phyloP scores from a whole-genome alignment of 2,329 filamentous ascomycete species.

The Venturia carpophila region DNA sequence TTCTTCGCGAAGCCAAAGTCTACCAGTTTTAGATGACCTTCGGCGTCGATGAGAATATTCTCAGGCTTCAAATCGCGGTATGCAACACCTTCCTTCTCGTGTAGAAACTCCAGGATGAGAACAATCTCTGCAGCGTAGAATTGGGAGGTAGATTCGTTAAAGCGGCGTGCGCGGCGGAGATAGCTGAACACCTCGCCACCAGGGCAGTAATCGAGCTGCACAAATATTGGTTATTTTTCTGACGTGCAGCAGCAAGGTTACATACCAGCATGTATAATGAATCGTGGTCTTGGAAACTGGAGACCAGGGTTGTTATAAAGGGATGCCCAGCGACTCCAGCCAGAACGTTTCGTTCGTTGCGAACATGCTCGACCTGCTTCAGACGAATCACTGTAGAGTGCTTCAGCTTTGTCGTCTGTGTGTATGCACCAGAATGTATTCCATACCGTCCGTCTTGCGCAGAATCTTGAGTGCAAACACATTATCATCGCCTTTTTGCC shows the following conservation, averaged over 20 bases:
- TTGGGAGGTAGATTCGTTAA: constrained; percentile 68
- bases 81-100: constrained; percentile 71
- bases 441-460: constrained; percentile 48
- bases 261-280: constrained; percentile 68
- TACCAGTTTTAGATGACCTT: constrained; percentile 74
- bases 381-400: constrained; percentile 58
- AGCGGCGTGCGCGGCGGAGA: constrained; percentile 66
- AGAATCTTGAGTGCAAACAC: constrained; percentile 80
- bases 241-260: constrained; percentile 17
- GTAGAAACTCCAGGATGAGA: constrained; percentile 70
- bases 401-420: not conserved
- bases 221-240: constrained; percentile 22
- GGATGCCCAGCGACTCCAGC: constrained; percentile 71
- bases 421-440: not conserved
- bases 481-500: constrained; percentile 47
- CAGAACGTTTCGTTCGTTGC: constrained; percentile 72
- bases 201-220: constrained; percentile 66
- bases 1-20: constrained; percentile 83
- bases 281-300: constrained; percentile 71
- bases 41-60: constrained; percentile 68
- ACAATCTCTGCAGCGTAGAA: constrained; percentile 84
- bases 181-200: constrained; percentile 82
- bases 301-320: constrained; percentile 72
- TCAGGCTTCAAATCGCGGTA: constrained; percentile 79
- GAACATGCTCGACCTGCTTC: constrained; percentile 81